phyloP scores from a whole-genome alignment of 2,329 filamentous ascomycete species.

The Aspergillus fumigatiaffinis region DNA sequence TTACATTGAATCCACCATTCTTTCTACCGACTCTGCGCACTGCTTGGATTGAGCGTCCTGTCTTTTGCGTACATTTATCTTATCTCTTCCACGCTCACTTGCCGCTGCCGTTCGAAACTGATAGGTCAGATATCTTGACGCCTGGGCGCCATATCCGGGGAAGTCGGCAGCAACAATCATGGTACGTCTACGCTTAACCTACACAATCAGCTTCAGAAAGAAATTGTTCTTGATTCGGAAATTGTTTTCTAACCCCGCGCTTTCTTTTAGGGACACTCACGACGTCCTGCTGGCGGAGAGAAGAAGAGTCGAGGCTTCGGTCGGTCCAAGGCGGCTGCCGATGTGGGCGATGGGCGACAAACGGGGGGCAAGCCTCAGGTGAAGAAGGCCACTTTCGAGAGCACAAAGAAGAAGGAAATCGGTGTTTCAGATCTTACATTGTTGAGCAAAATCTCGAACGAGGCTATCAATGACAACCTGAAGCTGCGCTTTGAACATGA shows the following conservation, averaged over 20 bases:
- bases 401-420: slow-evolving; percentile 97
- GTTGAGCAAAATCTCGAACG: slow-evolving; percentile 97
- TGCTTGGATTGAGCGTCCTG: slow-evolving; percentile 16
- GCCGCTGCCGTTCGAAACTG: slow-evolving; percentile 14
- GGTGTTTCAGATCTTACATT: slow-evolving; percentile 96
- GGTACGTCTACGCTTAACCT: slow-evolving; percentile 21
- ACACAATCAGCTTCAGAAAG: not conserved
- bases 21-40: slow-evolving; percentile 1
- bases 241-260: slow-evolving; percentile 14
- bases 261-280: slow-evolving; percentile 37
- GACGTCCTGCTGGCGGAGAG: slow-evolving; percentile 40
- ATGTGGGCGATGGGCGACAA: slow-evolving; percentile 42
- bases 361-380: slow-evolving; percentile 62
- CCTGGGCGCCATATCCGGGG: slow-evolving; percentile 28
- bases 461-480: slow-evolving; percentile 98
- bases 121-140: slow-evolving; percentile 29
- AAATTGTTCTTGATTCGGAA: too few species aligned
- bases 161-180: slow-evolving; percentile 29
- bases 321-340: slow-evolving; percentile 40
- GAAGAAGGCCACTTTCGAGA: slow-evolving; percentile 94
- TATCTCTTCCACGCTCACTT: slow-evolving; percentile 7
- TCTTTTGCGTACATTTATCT: slow-evolving; percentile 15
- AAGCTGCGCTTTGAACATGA: slow-evolving; percentile 96
- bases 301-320: slow-evolving; percentile 41
- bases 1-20: slow-evolving; percentile 2